Base-by-base conservation (phyloP, 2,329 filamentous ascomycete genomes). In the Aspergillus texensis region DNA sequence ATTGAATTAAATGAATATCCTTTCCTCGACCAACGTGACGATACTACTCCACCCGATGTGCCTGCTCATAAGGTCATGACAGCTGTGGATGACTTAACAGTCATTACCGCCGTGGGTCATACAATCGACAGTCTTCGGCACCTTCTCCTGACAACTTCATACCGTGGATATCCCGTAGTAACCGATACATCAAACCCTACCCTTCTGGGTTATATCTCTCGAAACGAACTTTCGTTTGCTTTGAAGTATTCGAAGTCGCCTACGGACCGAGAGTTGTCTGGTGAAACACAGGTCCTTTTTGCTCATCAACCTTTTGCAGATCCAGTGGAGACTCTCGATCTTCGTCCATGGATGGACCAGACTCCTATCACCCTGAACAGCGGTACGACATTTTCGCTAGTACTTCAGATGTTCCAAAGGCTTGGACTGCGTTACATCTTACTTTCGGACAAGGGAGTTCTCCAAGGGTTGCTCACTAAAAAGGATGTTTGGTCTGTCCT, bases 271-370 rank as follows among this genome's bases (percentile, higher is more conserved):
- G 84, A 83, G 56, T 82, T 96, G 1, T 83, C 89, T 0, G 83
- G 85, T 0, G 88, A 91, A 64, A 91, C 93, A 0, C 91, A 94
- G 74, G 90, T 90, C 50, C 93, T 91, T 78, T 97, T 99, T 79
- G 85, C 88, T 1, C 92, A 96, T 74, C 91, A 94, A 73, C 89
- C 91, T 2, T 88, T 94, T 60, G 90, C 91, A 0, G 92, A 96
- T 72, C 91, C 92, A 0, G 83, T 85, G 24, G 85, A 88, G 19
- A 93, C 90, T 0, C 87, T 99, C 45, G 95, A 99, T 78, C 85
- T 99, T 12, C 85, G 94, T 9, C 94, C 94, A 2, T 99, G 95
- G 95, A 97, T 99, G 93, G 95, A 99, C 77, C 94, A 97, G 78
- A 99, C 95, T 0, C 95, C 95, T 0, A 91, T 99, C 54, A 98